Evolutionary conservation across 163 green algal genomes (phyloP).

Genomic region (Chlamydomonas reinhardtii): DNA sequence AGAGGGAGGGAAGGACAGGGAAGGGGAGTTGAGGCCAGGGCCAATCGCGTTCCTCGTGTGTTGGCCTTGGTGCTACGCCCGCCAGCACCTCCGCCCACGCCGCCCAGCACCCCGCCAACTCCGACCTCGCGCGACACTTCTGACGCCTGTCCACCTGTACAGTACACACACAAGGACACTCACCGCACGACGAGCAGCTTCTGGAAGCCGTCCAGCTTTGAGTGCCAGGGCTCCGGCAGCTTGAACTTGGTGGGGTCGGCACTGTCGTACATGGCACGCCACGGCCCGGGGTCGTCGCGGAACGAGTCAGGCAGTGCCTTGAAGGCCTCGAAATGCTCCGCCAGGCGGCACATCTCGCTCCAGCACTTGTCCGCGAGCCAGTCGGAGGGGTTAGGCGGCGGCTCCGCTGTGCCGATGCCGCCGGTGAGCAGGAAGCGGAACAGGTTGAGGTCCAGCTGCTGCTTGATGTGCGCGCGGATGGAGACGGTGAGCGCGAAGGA

Average conservation of each 20-base stretch:
- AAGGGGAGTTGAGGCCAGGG: too few relatives aligned
- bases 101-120: too few relatives aligned
- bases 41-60: too few relatives aligned
- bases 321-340: constrained; percentile 53
- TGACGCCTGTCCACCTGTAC: too few relatives aligned
- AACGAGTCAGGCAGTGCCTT: constrained; percentile 57
- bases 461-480: constrained; percentile 73
- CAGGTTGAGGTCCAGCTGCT: constrained; percentile 54
- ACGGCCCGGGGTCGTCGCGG: constrained; percentile 53
- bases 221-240: constrained; percentile 69
- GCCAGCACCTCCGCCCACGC: too few relatives aligned
- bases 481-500: constrained; percentile 81
- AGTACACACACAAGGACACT: not conserved
- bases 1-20: too few relatives aligned
- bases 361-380: constrained; percentile 76
- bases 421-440: constrained; percentile 83
- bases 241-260: constrained; percentile 53
- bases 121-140: too few relatives aligned
- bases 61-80: too few relatives aligned
- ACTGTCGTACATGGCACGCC: constrained; percentile 75
- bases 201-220: constrained; percentile 72
- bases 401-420: constrained; percentile 66
- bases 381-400: constrained; percentile 65
- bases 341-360: constrained; percentile 73
- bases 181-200: constrained; percentile 70